Evolutionary conservation across 2,329 filamentous ascomycete species (phyloP).

Genomic region (Nemania sp.): DNA sequence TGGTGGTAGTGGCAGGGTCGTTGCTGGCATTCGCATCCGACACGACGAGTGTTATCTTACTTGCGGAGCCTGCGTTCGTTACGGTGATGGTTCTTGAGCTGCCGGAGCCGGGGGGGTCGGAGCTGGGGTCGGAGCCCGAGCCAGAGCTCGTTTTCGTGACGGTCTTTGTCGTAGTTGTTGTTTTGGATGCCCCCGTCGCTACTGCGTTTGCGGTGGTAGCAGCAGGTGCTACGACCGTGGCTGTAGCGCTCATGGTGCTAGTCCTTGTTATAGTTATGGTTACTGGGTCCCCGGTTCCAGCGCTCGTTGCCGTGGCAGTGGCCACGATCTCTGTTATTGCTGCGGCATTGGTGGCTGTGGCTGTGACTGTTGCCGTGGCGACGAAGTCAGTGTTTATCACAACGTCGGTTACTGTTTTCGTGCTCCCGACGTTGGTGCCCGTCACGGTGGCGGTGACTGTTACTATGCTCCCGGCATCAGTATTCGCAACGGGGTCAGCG

Average conservation of each 20-base stretch:
- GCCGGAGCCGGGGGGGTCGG: background rate
- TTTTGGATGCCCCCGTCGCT: background rate
- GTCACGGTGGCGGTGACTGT: background rate
- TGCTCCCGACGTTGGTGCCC: background rate
- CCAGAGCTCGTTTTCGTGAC: background rate
- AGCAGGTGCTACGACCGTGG: background rate
- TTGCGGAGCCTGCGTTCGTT: background rate
- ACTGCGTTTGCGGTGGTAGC: background rate
- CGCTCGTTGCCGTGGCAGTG: slow-evolving; percentile 12
- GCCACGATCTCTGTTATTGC: background rate
- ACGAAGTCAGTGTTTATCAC: no score
- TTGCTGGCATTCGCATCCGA: background rate
- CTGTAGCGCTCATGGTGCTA: background rate
- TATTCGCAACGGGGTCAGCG: background rate
- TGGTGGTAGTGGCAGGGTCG: background rate
- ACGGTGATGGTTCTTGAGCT: background rate
- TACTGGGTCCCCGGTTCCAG: background rate
- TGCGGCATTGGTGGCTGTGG: background rate
- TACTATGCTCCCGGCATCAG: background rate
- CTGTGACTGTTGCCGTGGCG: background rate
- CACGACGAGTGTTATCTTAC: background rate
- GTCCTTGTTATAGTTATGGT: slow-evolving; percentile 19
- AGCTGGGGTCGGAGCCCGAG: no score
- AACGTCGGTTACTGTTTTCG: background rate
- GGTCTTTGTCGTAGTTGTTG: background rate